These are phyloP conservation scores for Trypanosoma rangeli DNA, from an alignment of 208 protist species.

Conservation along the genomic window DNA sequence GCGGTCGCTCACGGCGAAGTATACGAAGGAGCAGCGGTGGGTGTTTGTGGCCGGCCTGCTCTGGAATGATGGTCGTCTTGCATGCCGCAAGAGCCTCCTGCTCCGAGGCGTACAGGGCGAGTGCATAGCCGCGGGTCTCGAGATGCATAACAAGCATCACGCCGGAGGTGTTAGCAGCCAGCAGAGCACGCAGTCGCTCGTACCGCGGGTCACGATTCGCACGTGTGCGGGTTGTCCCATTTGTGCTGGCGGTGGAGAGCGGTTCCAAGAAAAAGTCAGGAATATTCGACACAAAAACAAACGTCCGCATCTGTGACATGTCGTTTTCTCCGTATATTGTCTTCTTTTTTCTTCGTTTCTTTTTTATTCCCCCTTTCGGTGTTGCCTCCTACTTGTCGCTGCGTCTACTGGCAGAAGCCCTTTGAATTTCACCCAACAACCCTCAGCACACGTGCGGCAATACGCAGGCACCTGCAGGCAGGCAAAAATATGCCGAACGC, in stretches of 20 bases:
- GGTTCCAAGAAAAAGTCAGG: constrained; percentile 76
- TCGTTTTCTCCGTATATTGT: background rate
- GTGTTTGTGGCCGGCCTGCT: constrained; percentile 33
- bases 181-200: constrained; percentile 71
- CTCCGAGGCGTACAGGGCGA: constrained; percentile 84
- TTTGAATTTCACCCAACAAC: too few species aligned
- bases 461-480: too few species aligned
- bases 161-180: constrained; percentile 73
- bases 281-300: constrained; percentile 88
- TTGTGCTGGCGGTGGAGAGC: constrained; percentile 9
- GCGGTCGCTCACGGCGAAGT: constrained; percentile 66
- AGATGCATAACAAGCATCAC: constrained; percentile 90
- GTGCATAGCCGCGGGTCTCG: constrained; percentile 64
- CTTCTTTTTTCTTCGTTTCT: background rate
- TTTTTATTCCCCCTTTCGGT: constrained; percentile 1
- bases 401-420: too few species aligned
- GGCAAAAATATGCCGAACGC: too few species aligned
- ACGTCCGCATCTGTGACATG: constrained; percentile 52
- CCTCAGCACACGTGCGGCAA: too few species aligned
- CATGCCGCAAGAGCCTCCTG: constrained; percentile 82
- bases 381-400: background rate
- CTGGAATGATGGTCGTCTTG: constrained; percentile 56
- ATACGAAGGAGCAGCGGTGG: constrained; percentile 69
- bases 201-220: constrained; percentile 77
- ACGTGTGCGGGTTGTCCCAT: constrained; percentile 4